These are phyloP conservation scores for Nannochloris sp. DNA, from an alignment of 139 green algal genomes.

Conservation along the genomic window DNA sequence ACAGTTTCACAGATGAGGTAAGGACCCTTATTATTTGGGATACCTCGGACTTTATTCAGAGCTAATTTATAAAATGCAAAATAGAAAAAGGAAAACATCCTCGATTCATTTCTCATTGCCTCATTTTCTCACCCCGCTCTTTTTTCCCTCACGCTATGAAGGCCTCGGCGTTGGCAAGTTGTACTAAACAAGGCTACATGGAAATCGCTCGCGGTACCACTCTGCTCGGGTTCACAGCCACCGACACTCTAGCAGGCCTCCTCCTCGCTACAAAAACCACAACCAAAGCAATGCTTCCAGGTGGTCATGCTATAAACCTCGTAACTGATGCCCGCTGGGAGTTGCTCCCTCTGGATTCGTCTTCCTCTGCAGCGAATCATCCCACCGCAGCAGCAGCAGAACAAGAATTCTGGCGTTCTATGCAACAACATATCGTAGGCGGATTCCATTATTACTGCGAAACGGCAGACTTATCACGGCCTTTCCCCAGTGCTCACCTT, in stretches of 20 bases:
- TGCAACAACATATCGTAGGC: constrained; percentile 52
- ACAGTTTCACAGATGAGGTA: constrained; percentile 11
- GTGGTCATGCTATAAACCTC: constrained; percentile 76
- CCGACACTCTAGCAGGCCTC: constrained; percentile 62
- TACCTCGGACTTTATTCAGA: no score
- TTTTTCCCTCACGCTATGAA: no score
- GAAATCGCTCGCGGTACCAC: constrained; percentile 49
- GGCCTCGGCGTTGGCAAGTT: constrained; percentile 17
- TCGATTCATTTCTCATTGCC: no score
- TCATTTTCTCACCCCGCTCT: no score
- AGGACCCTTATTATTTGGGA: no score
- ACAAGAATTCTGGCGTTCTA: constrained; percentile 30
- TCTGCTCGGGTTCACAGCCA: constrained; percentile 71
- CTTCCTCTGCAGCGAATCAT: constrained; percentile 19
- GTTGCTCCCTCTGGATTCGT: constrained; percentile 56
- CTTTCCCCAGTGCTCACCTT: constrained; percentile 64
- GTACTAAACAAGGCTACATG: constrained; percentile 23
- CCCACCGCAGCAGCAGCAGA: constrained; percentile 8
- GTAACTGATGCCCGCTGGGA: constrained; percentile 76
- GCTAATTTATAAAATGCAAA: no score
- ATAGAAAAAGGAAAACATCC: no score
- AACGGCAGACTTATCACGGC: constrained; percentile 85
- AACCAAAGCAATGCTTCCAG: constrained; percentile 67
- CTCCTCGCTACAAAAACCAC: constrained; percentile 74
- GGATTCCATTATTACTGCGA: constrained; percentile 93